Conservation (phyloP, 2,329 filamentous ascomycete species). For the Thielaviopsis populi region DNA sequence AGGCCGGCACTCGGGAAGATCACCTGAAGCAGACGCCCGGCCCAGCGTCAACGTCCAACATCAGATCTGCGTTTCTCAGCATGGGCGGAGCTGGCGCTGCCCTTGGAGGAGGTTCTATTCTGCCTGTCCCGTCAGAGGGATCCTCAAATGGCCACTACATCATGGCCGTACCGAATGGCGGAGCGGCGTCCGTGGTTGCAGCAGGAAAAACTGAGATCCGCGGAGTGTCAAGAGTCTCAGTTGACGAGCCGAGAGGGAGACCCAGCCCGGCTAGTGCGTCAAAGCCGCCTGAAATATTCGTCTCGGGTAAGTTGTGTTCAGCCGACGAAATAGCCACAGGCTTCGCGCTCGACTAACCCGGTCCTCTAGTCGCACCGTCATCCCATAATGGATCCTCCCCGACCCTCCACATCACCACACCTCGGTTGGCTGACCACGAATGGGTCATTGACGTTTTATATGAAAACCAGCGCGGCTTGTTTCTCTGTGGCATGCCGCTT, state of each 20-base stretch:
- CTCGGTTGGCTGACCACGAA: constrained; percentile 26
- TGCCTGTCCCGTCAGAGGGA: constrained; percentile 14
- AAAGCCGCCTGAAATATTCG: neutral
- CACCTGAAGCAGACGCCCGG: neutral
- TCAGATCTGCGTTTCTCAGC: constrained; percentile 17
- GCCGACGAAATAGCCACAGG: neutral
- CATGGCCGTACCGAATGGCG: constrained; percentile 15
- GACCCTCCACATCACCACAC: neutral
- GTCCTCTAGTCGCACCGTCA: neutral
- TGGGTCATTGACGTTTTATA: constrained; percentile 73
- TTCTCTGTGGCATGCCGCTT: constrained; percentile 76
- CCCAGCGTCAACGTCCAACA: neutral
- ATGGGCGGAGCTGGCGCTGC: constrained; percentile 13
- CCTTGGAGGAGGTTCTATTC: constrained; percentile 8
- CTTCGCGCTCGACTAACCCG: neutral
- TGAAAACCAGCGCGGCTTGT: constrained; percentile 85
- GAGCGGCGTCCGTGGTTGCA: constrained; percentile 7
- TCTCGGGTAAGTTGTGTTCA: neutral
- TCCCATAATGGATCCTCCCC: neutral
- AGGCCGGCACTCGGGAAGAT: neutral
- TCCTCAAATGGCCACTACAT: constrained; percentile 6
- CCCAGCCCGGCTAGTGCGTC: neutral
- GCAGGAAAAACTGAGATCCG: constrained; percentile 10
- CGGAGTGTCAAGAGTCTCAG: constrained; percentile 9
- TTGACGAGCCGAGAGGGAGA: neutral